These are phyloP conservation scores for Agapanthus africanus DNA, from an alignment of 106 monocot species.

Conservation along the genomic window DNA sequence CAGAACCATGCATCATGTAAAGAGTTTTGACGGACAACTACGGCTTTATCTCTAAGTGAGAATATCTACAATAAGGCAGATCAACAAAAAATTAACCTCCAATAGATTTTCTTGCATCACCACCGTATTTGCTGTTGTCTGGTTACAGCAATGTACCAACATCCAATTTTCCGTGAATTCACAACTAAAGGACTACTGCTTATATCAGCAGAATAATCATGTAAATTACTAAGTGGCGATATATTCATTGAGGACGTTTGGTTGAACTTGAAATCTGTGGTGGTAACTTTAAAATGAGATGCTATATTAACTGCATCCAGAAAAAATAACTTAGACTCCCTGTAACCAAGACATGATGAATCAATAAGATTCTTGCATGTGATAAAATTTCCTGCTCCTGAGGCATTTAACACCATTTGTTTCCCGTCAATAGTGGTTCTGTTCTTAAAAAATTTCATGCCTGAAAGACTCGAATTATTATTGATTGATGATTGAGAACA, in stretches of 20 bases:
- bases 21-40: neutral
- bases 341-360: conserved; percentile 44
- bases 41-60: neutral
- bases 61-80: neutral
- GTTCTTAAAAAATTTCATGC: conserved; percentile 12
- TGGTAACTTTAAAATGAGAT: conserved; percentile 38
- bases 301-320: conserved; percentile 44
- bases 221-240: conserved; percentile 34
- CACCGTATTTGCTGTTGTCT: conserved; percentile 18
- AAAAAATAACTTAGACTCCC: conserved; percentile 50
- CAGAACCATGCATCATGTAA: neutral
- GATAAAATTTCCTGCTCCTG: conserved; percentile 23
- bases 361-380: conserved; percentile 53
- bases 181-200: conserved; percentile 44
- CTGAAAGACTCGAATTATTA: conserved; percentile 42
- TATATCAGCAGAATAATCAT: conserved; percentile 72
- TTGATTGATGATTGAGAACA: conserved; percentile 40
- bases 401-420: conserved; percentile 11
- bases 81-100: conserved; percentile 5
- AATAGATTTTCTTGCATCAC: conserved; percentile 7
- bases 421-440: conserved; percentile 3
- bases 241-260: conserved; percentile 25
- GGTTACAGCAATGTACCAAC: conserved; percentile 65
- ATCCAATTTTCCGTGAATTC: conserved; percentile 55
- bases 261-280: conserved; percentile 27